A percentile compares a stretch with the other conserved stretches of the same genome.
These are phyloP conservation scores for Hura crepitans DNA, from an alignment of 441 rosid genomes.

Conservation along the genomic window DNA sequence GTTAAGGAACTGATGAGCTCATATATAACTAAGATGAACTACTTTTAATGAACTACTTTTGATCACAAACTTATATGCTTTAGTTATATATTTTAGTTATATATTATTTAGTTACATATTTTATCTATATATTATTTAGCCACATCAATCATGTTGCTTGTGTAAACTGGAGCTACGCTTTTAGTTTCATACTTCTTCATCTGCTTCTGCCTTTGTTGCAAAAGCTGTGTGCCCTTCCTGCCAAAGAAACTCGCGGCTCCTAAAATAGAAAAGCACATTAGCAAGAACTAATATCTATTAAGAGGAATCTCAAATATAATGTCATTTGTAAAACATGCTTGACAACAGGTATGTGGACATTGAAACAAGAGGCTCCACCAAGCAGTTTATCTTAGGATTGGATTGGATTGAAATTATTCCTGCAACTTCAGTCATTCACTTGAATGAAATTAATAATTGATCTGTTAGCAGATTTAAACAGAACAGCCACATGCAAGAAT, in stretches of 20 bases:
- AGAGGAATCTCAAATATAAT: neutral
- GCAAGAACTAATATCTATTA: neutral
- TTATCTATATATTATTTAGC: no score
- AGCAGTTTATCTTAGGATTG: conserved; percentile 1
- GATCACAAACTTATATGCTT: neutral
- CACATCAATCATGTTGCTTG: neutral
- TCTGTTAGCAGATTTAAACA: neutral
- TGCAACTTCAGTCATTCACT: neutral
- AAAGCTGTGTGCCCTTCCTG: conserved; percentile 99
- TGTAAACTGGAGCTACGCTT: neutral
- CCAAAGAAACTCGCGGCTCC: conserved; percentile 99
- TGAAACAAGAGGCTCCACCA: neutral
- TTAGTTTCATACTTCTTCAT: conserved; percentile 59
- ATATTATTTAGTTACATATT: no score
- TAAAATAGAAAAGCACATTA: conserved; percentile 32
- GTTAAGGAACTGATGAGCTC: neutral
- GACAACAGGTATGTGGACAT: neutral
- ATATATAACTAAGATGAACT: neutral
- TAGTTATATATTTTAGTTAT: no score
- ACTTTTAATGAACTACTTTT: no score
- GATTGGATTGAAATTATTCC: neutral
- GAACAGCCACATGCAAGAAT: neutral
- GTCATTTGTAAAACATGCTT: neutral
- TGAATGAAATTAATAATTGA: neutral
- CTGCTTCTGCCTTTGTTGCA: conserved; percentile 89